Evolutionary conservation across 805 yeast species (phyloP), one percentile per base, ranked within the genome.

Genomic region (Scheffersomyces lignosus): DNA sequence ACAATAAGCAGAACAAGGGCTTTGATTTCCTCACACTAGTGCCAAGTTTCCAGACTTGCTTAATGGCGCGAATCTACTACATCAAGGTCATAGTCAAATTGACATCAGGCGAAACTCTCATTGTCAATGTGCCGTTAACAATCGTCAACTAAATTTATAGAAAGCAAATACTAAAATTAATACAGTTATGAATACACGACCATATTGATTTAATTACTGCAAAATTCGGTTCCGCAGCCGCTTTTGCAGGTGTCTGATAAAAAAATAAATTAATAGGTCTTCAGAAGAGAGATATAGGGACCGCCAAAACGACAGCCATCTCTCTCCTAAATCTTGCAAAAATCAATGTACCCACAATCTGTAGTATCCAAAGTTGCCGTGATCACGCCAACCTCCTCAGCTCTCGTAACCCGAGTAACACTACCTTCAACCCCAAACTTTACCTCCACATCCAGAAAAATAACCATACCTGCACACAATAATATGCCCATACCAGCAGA

Each of bases 31-130:
- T 65, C 7, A 60, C 66, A 5, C 50, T 68, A 37, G 70, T 67
- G 3, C 75, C 75, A 1, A 59, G 51, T 29, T 64, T 62, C 47
- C 73, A 69, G 43, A 51, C 58, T 4, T 69, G 75, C 37, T 46
- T 55, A 20, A 49, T 58, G 46, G 51, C 66, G 10, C 47, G 73
- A 32, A 23, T 69, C 18, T 66, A 69, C 45, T 68, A 62, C 36
- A 43, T 66, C 26, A 60, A 62, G 27, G 42, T 66, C 3, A 44
- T 47, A 1, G 54, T 64, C 20, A 61, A 54, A 39, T 44, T 69
- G 30, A 38, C 40, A 14, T 58, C 58, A 31, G 67, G 68, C 0
- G 62, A 56, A 7, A 29, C 45, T 12, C 48, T 66, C 33, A 42
- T 56, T 17, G 58, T 66, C 2, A 61, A 65, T 38, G 62, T 66